Evolutionary conservation across 176 grass and related monocot genomes (phyloP).

Genomic region (Hsuehochloa calcarea): DNA sequence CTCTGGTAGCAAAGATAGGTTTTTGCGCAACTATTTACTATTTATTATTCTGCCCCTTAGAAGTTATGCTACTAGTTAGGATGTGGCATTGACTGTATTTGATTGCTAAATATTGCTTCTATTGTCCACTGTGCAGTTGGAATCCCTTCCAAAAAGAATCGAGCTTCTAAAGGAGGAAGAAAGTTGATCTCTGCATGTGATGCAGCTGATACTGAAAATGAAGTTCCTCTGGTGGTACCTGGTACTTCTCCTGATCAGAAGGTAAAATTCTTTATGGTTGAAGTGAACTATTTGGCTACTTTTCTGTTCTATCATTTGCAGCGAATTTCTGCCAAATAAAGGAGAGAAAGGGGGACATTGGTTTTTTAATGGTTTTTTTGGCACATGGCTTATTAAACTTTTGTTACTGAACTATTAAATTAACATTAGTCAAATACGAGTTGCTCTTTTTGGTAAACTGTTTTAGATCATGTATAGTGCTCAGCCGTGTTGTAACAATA

Average conservation of each 20-base stretch:
- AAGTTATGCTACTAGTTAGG: neutral
- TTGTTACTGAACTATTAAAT: neutral
- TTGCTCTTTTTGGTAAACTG: neutral
- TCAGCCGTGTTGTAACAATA: neutral
- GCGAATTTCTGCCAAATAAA: constrained; percentile 1
- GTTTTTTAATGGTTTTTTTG: neutral
- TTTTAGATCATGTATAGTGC: neutral
- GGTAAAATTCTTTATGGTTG: constrained; percentile 26
- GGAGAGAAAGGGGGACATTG: neutral
- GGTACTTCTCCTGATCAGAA: constrained; percentile 10
- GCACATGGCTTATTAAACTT: neutral
- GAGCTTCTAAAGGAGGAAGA: constrained; percentile 13
- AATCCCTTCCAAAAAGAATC: constrained; percentile 29
- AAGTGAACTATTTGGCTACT: neutral
- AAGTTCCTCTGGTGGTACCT: neutral
- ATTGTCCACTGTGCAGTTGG: constrained; percentile 31
- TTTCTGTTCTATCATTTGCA: neutral
- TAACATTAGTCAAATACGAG: neutral
- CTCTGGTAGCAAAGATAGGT: neutral
- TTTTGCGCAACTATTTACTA: neutral
- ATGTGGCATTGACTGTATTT: constrained; percentile 8
- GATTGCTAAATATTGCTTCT: constrained; percentile 4
- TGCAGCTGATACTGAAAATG: constrained; percentile 41
- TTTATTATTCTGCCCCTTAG: neutral
- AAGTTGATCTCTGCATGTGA: constrained; percentile 29